These are phyloP conservation scores for Xenosphaeropsis pyriputrescens DNA, from an alignment of 2,329 filamentous ascomycete genomes.

Conservation along the genomic window DNA sequence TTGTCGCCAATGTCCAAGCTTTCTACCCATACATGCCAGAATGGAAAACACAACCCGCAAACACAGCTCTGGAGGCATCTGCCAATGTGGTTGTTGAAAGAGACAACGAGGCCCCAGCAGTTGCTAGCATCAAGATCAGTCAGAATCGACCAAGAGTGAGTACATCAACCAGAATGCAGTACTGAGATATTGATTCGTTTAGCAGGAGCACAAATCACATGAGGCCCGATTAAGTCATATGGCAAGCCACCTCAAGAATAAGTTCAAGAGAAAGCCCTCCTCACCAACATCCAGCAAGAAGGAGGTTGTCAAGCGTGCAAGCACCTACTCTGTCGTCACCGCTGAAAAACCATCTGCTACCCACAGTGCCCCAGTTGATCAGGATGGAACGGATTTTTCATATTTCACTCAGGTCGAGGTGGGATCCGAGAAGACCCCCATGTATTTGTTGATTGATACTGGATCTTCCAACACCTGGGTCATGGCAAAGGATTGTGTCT, in stretches of 20 bases:
- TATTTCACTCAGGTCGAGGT: constrained; percentile 46
- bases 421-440: constrained; percentile 34
- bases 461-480: constrained; percentile 69
- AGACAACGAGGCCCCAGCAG: no score
- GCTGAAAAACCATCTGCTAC: constrained; percentile 24
- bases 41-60: neutral
- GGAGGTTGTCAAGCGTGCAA: constrained; percentile 9
- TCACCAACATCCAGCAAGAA: constrained; percentile 2
- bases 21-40: constrained; percentile 1
- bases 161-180: neutral
- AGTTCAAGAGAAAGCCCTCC: constrained; percentile 7
- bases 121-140: constrained; percentile 1
- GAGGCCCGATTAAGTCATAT: constrained; percentile 8
- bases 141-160: constrained; percentile 1
- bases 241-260: constrained; percentile 10
- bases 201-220: constrained; percentile 2
- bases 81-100: no score
- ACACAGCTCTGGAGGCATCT: no score
- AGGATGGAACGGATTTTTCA: constrained; percentile 51
- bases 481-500: constrained; percentile 56
- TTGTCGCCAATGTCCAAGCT: neutral
- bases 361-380: constrained; percentile 39
- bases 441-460: constrained; percentile 52
- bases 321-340: constrained; percentile 9
- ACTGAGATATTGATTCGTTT: neutral